These are phyloP conservation scores for Arctostaphylos glauca DNA, from an alignment of 148 eudicot genomes.

Conservation along the genomic window DNA sequence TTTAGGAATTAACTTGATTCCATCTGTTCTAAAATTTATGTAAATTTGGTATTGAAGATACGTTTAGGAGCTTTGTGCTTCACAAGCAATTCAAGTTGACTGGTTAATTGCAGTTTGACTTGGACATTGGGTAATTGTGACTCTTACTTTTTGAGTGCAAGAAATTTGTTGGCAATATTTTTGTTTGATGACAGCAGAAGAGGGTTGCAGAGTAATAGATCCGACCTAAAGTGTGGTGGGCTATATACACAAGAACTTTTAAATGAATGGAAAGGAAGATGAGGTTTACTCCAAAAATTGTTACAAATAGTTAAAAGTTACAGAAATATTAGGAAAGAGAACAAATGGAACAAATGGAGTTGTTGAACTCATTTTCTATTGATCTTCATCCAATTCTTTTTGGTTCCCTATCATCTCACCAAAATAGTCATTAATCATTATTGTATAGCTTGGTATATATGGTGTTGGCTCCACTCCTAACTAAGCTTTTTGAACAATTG, in stretches of 20 bases:
- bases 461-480: not conserved
- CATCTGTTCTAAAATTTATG: not conserved
- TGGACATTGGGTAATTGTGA: not conserved
- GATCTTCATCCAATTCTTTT: too few species aligned
- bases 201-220: not conserved
- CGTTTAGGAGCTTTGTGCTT: not conserved
- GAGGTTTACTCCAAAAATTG: not conserved
- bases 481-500: not conserved
- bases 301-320: not conserved
- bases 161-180: not conserved
- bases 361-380: too few species aligned
- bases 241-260: too few species aligned
- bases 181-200: not conserved
- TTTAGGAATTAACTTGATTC: not conserved
- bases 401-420: not conserved
- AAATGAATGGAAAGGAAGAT: not conserved
- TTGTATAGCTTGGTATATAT: not conserved
- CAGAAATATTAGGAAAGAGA: too few species aligned
- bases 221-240: not conserved
- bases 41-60: conserved; percentile 10
- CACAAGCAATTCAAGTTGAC: not conserved
- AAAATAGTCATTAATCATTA: not conserved
- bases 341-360: too few species aligned
- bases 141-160: not conserved
- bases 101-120: not conserved